Conservation (phyloP, 2,329 filamentous ascomycete species). For the Fusarium verticillioides region DNA sequence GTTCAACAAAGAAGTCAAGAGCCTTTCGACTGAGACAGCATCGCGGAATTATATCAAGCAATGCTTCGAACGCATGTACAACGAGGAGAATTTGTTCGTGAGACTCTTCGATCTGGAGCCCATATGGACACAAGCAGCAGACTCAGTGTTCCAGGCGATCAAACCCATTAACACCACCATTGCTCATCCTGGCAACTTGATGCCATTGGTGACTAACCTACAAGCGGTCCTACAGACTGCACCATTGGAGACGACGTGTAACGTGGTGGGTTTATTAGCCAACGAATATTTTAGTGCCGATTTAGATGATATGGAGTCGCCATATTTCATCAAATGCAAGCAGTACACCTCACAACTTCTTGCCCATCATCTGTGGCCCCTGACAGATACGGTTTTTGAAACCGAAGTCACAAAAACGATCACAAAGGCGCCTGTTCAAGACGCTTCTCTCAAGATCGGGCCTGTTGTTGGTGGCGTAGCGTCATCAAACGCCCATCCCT, state of each 20-base stretch:
- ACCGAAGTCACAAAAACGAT: conserved; percentile 66
- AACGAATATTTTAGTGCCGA: conserved; percentile 68
- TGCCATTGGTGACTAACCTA: conserved; percentile 61
- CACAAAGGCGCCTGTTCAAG: conserved; percentile 58
- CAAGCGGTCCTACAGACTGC: conserved; percentile 60
- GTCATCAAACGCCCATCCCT: conserved; percentile 67
- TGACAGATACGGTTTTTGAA: conserved; percentile 65
- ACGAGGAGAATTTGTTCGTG: conserved; percentile 64
- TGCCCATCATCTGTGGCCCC: conserved; percentile 67
- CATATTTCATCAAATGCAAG: conserved; percentile 63
- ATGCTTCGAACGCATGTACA: conserved; percentile 67
- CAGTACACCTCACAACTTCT: conserved; percentile 67
- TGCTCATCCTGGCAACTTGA: conserved; percentile 65
- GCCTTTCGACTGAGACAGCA: conserved; percentile 63
- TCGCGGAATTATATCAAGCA: conserved; percentile 69
- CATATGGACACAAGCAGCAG: conserved; percentile 60
- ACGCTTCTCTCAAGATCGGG: conserved; percentile 62
- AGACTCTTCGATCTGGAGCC: conserved; percentile 68
- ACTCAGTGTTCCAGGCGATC: conserved; percentile 63
- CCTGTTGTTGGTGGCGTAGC: conserved; percentile 60
- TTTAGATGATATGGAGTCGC: conserved; percentile 67
- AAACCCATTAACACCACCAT: conserved; percentile 62
- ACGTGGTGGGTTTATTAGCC: conserved; percentile 66
- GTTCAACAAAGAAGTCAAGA: conserved; percentile 65
- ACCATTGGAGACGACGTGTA: conserved; percentile 63